These are phyloP conservation scores for Amanita pseudoporphyria DNA, from an alignment of 768 basidiomycete species.

Conservation along the genomic window DNA sequence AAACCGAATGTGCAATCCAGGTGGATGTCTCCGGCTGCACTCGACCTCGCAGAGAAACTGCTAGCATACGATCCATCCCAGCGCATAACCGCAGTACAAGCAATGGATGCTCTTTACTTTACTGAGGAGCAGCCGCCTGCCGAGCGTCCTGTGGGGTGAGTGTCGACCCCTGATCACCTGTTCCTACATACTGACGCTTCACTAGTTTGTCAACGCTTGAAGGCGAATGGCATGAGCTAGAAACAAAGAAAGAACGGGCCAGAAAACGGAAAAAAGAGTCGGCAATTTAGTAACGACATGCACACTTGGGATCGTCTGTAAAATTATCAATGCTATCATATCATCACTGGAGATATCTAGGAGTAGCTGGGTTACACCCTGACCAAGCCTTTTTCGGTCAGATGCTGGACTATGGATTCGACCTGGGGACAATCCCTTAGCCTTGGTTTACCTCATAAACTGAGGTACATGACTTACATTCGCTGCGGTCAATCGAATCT, in stretches of 20 bases:
- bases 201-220: slow-evolving; percentile 66
- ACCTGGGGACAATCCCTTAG: slow-evolving; percentile 36
- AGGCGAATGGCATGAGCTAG: slow-evolving; percentile 98
- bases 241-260: slow-evolving; percentile 86
- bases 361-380: slow-evolving; percentile 19
- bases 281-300: slow-evolving; percentile 21
- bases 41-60: slow-evolving; percentile 80
- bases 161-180: not conserved
- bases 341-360: slow-evolving; percentile 11
- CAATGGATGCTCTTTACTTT: slow-evolving; percentile 82
- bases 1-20: slow-evolving; percentile 27
- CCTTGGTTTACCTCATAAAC: slow-evolving; percentile 3
- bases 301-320: slow-evolving; percentile 12
- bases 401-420: slow-evolving; percentile 78
- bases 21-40: slow-evolving; percentile 77
- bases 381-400: slow-evolving; percentile 65
- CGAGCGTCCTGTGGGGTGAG: slow-evolving; percentile 71
- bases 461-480: slow-evolving; percentile 43
- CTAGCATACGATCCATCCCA: slow-evolving; percentile 73
- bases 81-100: slow-evolving; percentile 70
- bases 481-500: slow-evolving; percentile 82
- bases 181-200: slow-evolving; percentile 1
- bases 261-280: slow-evolving; percentile 66
- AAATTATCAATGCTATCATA: slow-evolving; percentile 21
- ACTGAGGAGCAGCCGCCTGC: slow-evolving; percentile 66